Base-by-base conservation (phyloP, 345 rosid species). In the Hibiscus tridactylites region DNA sequence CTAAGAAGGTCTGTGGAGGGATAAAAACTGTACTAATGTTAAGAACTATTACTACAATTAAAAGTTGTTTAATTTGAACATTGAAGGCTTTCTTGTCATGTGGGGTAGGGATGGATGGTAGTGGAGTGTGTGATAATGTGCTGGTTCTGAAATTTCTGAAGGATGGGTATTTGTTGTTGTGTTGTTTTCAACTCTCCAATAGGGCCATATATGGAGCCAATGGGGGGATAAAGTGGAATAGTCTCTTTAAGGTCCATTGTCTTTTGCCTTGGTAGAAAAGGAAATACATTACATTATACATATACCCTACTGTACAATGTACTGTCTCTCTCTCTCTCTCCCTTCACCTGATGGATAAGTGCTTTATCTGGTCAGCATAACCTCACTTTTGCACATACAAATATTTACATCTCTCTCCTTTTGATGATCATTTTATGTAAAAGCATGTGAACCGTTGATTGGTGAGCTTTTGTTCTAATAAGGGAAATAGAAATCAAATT, bases 181-280 rank as follows among this genome's bases (percentile, higher is more conserved):
- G 60, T 56, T 57, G 31, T 57, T 57, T 82, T 88, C 92, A 78
- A 75, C 74, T 61, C 80, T 80, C 78, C 44, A 19, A 50, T 50
- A 29, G 31, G 59, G 28, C 28, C 74, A 71, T 66, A 70, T 63
- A 59, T 70, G 81, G 82, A 81, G 87, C 81, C 75, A 61, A 72
- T 76, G 81, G 76, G 83, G 81, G 85, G 84, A 69, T 84, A 85
- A 88, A 85, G 87, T 79, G 76, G 88, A 78, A 75, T 80, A 80
- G 83, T 85, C 82, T 77, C 85, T 78, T 86, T 79, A 69, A 75
- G 90, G 91, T 81, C 91, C 97, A 86, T 79, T 80, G 64, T 70
- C 75, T 76, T 77, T 83, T 83, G 90, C 87, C 83, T 80, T 76
- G 65, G 78, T 73, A 74, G 74, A 74, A 80, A 79, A 78, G 79